Percentiles rank a stretch among this genome's conserved stretches.
Evolutionary conservation across 495 filamentous ascomycete species (phyloP).

Genomic region (Neurospora tetrasperma): DNA sequence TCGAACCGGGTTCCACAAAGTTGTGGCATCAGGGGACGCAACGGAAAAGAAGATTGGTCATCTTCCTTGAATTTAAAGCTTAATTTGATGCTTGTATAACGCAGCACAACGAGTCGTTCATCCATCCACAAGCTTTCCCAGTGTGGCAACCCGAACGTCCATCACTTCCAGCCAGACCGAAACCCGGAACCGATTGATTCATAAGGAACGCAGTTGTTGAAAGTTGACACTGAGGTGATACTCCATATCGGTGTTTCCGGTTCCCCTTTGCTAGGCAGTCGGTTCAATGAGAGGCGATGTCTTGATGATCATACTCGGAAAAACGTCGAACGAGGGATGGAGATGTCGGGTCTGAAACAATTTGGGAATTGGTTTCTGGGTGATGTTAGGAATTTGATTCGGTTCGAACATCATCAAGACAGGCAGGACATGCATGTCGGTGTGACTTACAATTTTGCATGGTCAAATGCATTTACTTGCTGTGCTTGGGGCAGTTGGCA

Average conservation of each 20-base stretch:
- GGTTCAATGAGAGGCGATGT: not conserved
- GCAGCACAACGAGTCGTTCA: not conserved
- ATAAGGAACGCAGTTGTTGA: too few species aligned
- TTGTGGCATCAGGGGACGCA: not conserved
- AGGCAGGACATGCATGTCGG: not conserved
- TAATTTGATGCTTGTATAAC: not conserved
- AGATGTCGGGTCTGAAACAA: not conserved
- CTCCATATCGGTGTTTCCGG: not conserved
- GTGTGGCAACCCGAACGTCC: not conserved
- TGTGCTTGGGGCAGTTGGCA: conserved; percentile 14
- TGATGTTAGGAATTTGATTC: not conserved
- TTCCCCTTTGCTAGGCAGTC: not conserved
- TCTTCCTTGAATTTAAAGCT: not conserved
- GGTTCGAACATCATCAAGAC: not conserved
- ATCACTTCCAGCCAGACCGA: not conserved
- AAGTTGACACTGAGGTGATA: not conserved
- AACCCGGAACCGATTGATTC: not conserved
- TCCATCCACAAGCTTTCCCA: not conserved
- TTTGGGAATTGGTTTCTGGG: not conserved
- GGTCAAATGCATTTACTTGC: conserved; percentile 6
- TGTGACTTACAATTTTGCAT: not conserved
- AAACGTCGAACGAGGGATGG: not conserved
- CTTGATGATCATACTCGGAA: not conserved
- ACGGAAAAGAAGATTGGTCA: not conserved
- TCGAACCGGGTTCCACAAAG: not conserved